Percentiles rank a stretch among this genome's conserved stretches.
phyloP scores from a whole-genome alignment of 2,329 filamentous ascomycete genomes.

The Botrytis sinoallii region DNA sequence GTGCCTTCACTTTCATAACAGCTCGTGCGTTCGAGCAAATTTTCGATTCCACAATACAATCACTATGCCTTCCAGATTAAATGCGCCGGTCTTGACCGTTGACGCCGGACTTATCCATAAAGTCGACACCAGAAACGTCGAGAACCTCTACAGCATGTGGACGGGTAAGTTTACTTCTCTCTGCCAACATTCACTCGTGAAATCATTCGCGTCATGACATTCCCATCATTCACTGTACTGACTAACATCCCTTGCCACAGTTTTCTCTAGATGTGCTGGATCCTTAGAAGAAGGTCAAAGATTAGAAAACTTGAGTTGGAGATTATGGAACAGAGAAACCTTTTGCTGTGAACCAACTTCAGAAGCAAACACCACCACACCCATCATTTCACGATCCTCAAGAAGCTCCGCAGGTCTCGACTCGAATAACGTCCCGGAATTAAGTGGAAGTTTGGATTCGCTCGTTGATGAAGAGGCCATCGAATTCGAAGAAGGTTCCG shows the following conservation, averaged over 20 bases:
- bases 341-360: constrained; percentile 74
- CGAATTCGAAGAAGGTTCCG: constrained; percentile 48
- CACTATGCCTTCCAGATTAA: constrained; percentile 77
- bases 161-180: constrained; percentile 62
- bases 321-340: constrained; percentile 90
- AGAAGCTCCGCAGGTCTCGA: constrained; percentile 38
- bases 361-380: constrained; percentile 46
- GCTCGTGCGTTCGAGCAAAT: constrained; percentile 37
- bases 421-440: constrained; percentile 62
- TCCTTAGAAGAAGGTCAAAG: constrained; percentile 90
- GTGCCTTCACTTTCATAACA: constrained; percentile 31
- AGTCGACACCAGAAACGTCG: constrained; percentile 87
- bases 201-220: constrained; percentile 14
- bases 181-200: neutral
- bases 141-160: constrained; percentile 96
- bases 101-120: constrained; percentile 90
- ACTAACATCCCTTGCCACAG: constrained; percentile 43
- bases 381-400: constrained; percentile 40
- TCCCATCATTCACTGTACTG: constrained; percentile 1
- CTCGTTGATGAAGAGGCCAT: constrained; percentile 64
- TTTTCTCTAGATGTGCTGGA: constrained; percentile 91
- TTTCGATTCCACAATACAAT: neutral
- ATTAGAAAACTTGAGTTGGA: constrained; percentile 93
- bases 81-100: constrained; percentile 84
- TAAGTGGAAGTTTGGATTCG: constrained; percentile 77